Conservation (phyloP, 805 yeast species). For the Scheffersomyces spartinae region DNA sequence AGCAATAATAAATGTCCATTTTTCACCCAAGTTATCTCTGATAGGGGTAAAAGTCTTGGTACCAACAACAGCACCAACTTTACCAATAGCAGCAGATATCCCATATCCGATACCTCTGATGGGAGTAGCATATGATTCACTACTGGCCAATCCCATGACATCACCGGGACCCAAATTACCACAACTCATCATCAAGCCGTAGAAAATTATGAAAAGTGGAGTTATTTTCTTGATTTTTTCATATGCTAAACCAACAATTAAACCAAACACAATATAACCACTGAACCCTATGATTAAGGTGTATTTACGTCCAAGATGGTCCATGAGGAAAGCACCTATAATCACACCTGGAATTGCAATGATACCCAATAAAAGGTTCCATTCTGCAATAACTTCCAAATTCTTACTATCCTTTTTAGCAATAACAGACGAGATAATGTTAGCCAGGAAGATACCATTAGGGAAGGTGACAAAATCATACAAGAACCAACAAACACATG, state of each 20-base stretch:
- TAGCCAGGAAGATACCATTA: slow-evolving; percentile 56
- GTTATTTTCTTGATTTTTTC: slow-evolving; percentile 43
- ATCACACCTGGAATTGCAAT: slow-evolving; percentile 65
- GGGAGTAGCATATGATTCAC: slow-evolving; percentile 67
- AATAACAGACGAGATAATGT: slow-evolving; percentile 46
- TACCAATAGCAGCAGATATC: slow-evolving; percentile 67
- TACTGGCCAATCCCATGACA: slow-evolving; percentile 54
- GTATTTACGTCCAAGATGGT: slow-evolving; percentile 57
- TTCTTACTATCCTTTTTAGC: slow-evolving; percentile 16
- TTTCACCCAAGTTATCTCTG: slow-evolving; percentile 47
- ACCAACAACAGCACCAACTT: slow-evolving; percentile 79
- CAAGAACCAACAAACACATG: slow-evolving; percentile 68
- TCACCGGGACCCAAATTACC: slow-evolving; percentile 79
- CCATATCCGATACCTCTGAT: slow-evolving; percentile 72
- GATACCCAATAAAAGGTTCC: slow-evolving; percentile 58
- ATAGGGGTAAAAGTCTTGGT: slow-evolving; percentile 64
- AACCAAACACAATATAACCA: slow-evolving; percentile 62
- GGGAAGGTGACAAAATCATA: slow-evolving; percentile 78
- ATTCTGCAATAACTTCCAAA: slow-evolving; percentile 53
- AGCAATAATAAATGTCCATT: slow-evolving; percentile 73
- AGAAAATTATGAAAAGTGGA: slow-evolving; percentile 57
- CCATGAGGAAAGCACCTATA: slow-evolving; percentile 56
- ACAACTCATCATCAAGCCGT: slow-evolving; percentile 57
- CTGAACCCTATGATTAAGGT: slow-evolving; percentile 61
- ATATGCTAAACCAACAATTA: slow-evolving; percentile 57